Base-by-base conservation (phyloP, 768 basidiomycete genomes). In the Podaxis sp. region DNA sequence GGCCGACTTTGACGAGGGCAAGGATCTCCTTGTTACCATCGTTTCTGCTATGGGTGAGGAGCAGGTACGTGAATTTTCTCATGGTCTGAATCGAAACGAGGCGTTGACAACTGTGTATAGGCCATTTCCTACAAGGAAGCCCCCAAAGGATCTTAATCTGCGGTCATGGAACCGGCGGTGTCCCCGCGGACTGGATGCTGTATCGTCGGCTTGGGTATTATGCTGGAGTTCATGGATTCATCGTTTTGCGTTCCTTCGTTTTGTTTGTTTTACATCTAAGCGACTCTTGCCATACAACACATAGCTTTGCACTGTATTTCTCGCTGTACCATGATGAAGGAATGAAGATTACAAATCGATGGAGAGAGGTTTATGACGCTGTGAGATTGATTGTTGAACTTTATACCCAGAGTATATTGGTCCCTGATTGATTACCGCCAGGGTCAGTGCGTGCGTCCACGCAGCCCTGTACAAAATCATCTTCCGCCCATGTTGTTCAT, bases 11-110 rank as follows among this genome's bases (percentile, higher is more conserved):
- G 92, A 97, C 0, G 87, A 80, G 0, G 94, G 91, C 76, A 93
- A 94, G 78, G 94, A 96, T 64, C 80, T 96, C 66, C 79, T 92
- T 63, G 86, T 96, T 76, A 95, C 93, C 68, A 86, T 94, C 72
- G 80, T 94, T 74, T 78, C 82, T 67, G 90, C 96, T 71, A 98
- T 98, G 96, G 83, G 82, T 65, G 94, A 98, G 79, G 95, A 97
- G 79, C 89, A 89, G 82, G 88, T 84, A 66, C 22, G 71, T 55
- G 22, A 19, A 65, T 46, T 55, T 46, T 37, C 24, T 9, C 38
- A 25, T 37, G 25, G 25, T 25, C 46, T 8, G 8, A 50, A 22
- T 27, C 13, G n/a, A 13, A 24, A 12, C 46, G 13, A 4, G 4
- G 12, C 40, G 12, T 53, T 59, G 24, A 55, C 41, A 11, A 24